These are phyloP conservation scores for Alternaria triticimaculans DNA, from an alignment of 2,329 filamentous ascomycete genomes.

Conservation along the genomic window DNA sequence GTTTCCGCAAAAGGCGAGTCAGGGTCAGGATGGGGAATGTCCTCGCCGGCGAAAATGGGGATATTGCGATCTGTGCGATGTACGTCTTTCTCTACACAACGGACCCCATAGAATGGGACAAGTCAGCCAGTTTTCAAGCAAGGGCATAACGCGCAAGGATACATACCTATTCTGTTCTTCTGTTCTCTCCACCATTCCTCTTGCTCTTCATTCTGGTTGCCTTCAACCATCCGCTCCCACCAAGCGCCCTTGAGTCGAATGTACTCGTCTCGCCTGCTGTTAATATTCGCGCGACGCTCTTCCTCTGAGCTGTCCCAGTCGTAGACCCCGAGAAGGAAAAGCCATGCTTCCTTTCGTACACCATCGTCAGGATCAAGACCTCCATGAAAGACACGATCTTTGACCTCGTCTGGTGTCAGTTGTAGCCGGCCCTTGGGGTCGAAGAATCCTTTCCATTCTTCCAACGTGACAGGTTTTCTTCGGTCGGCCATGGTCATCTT, in stretches of 20 bases:
- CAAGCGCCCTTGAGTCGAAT: constrained; percentile 91
- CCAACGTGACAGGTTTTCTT: constrained; percentile 76
- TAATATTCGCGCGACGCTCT: constrained; percentile 81
- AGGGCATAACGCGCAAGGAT: background rate
- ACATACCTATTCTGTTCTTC: constrained; percentile 86
- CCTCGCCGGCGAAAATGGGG: constrained; percentile 94
- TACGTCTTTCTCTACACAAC: constrained; percentile 88
- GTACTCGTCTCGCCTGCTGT: constrained; percentile 89
- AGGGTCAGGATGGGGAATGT: constrained; percentile 94
- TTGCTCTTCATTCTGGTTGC: constrained; percentile 78
- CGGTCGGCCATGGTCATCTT: constrained; percentile 77
- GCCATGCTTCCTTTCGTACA: constrained; percentile 94
- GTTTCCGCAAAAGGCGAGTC: constrained; percentile 91
- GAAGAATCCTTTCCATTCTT: constrained; percentile 93
- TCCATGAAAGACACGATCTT: constrained; percentile 96
- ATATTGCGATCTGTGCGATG: constrained; percentile 95
- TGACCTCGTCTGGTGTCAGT: constrained; percentile 88
- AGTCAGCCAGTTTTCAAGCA: constrained; percentile 48
- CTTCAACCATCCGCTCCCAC: constrained; percentile 93
- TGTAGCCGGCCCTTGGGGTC: constrained; percentile 78
- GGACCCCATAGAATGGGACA: constrained; percentile 61
- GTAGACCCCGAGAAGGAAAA: constrained; percentile 89
- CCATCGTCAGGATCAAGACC: constrained; percentile 88
- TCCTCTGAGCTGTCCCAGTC: constrained; percentile 90
- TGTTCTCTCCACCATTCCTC: constrained; percentile 98